Base-by-base conservation (phyloP, 768 basidiomycete genomes). In the Mycena galopus region DNA sequence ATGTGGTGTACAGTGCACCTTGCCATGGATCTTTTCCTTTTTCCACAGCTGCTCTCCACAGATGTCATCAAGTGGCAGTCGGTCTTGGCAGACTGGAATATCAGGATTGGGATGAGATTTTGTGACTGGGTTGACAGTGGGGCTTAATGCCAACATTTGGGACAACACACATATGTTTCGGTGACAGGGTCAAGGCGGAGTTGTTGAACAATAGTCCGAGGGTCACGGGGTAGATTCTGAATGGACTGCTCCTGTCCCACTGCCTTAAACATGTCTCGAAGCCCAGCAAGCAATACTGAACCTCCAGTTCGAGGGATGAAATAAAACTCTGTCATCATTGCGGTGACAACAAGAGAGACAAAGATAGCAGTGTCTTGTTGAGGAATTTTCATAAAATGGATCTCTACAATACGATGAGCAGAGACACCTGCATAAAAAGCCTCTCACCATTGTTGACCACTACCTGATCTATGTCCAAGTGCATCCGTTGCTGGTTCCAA, bases 171-270 rank as follows among this genome's bases (percentile, higher is more conserved):
- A 65, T 75, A 80, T 23, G 66, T 56, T 0, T 55, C 61, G 1
- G 73, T 74, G 21, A 77, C 59, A 1, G 81, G 78, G 42, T 81
- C 78, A 2, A 83, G 63, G 61, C 72, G 44, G 19, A 79, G 75
- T 16, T 51, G 61, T 7, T 44, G 59, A 12, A n/a, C 16, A 3
- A 60, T n/a, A 17, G 73, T 72, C 6, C 70, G 27, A 2, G 65
- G 66, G 68, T 82, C 80, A 25, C 73, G 74, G 0, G 77, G 77
- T 19, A 81, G n/a, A n/a, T n/a, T n/a, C n/a, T n/a, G n/a, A n/a
- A n/a, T n/a, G n/a, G n/a, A n/a, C n/a, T n/a, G n/a, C n/a, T n/a
- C n/a, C n/a, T n/a, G n/a, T n/a, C n/a, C n/a, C n/a, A n/a, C n/a
- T n/a, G n/a, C n/a, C n/a, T n/a, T n/a, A n/a, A n/a, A n/a, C n/a